Evolutionary conservation across 306 rosid species (phyloP).

Genomic region (Inga laurina): DNA sequence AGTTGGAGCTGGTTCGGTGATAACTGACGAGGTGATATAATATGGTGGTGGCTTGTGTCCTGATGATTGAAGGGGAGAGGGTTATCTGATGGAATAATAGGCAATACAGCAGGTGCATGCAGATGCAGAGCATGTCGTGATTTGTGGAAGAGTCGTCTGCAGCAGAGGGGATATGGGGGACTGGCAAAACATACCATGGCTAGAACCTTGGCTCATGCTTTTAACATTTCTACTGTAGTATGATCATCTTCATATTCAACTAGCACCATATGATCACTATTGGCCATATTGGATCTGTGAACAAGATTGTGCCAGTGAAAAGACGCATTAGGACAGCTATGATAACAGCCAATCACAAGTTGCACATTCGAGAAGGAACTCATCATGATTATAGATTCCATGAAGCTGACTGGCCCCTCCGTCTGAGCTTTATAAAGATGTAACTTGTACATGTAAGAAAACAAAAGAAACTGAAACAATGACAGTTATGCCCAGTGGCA

Average conservation of each 20-base stretch:
- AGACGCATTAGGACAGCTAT: constrained; percentile 14
- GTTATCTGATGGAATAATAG: constrained; percentile 25
- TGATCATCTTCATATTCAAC: constrained; percentile 17
- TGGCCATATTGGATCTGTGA: constrained; percentile 13
- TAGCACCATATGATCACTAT: constrained; percentile 10
- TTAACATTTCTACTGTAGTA: not conserved
- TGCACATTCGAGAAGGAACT: constrained; percentile 18
- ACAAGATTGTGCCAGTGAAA: constrained; percentile 12
- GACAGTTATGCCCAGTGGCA: not conserved
- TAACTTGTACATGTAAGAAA: not conserved
- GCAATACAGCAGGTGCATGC: constrained; percentile 24
- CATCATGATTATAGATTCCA: not conserved
- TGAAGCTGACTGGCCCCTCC: not conserved
- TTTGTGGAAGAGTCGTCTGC: constrained; percentile 31
- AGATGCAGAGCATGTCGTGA: constrained; percentile 34
- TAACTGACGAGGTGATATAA: constrained; percentile 18
- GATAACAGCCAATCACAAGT: constrained; percentile 1
- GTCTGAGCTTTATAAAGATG: not conserved
- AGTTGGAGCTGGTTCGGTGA: constrained; percentile 31
- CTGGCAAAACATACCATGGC: constrained; percentile 31
- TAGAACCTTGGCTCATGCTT: constrained; percentile 10
- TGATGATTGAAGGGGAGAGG: constrained; percentile 33
- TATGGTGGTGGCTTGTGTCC: not conserved
- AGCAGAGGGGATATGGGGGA: constrained; percentile 10
- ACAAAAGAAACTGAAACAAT: not conserved